phyloP scores from a whole-genome alignment of 805 yeast genomes.

The Millerozyma miso region DNA sequence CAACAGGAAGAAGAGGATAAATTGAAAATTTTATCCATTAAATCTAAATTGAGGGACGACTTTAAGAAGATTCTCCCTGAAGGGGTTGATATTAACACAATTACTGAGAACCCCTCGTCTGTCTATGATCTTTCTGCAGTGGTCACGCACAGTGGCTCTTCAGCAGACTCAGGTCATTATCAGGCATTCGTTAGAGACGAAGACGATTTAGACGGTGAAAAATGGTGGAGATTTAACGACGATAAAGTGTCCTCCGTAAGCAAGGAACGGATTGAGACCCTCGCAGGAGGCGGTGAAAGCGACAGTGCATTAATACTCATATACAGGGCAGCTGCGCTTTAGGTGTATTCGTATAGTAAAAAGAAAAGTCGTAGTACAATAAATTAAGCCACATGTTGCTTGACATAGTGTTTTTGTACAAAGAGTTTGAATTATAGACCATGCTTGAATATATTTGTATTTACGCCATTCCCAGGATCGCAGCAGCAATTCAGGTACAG shows the following conservation, averaged over 20 bases:
- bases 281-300: constrained; percentile 97
- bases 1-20: constrained; percentile 55
- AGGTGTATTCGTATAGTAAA: too few species aligned
- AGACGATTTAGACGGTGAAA: constrained; percentile 57
- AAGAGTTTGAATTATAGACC: neutral
- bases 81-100: constrained; percentile 18
- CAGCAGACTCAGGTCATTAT: constrained; percentile 97
- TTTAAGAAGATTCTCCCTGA: constrained; percentile 41
- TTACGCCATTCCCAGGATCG: neutral
- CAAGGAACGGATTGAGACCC: constrained; percentile 73
- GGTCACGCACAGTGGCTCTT: constrained; percentile 90
- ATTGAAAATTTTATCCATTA: constrained; percentile 44
- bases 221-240: constrained; percentile 95
- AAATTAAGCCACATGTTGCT: too few species aligned
- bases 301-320: constrained; percentile 89
- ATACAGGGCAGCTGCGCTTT: constrained; percentile 75
- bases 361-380: too few species aligned
- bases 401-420: neutral
- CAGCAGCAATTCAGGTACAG: too few species aligned
- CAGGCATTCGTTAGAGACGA: constrained; percentile 82
- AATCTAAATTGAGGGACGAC: constrained; percentile 48
- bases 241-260: constrained; percentile 78
- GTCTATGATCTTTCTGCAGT: constrained; percentile 80
- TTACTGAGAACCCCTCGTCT: constrained; percentile 81
- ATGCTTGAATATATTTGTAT: neutral